These are phyloP conservation scores for Yueomyces sinensis DNA, from an alignment of 805 yeast species.

Conservation along the genomic window DNA sequence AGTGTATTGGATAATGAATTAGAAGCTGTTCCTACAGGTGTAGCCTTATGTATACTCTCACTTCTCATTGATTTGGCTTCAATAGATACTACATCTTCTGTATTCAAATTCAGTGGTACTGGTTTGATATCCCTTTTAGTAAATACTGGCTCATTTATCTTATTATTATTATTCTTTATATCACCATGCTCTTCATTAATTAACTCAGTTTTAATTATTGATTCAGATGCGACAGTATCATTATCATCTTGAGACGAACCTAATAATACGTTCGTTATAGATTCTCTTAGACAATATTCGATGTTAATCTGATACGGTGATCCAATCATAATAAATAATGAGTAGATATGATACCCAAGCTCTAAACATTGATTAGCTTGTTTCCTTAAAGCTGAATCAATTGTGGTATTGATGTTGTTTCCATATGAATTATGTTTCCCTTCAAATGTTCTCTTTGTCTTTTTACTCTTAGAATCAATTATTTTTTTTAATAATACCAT, in stretches of 20 bases:
- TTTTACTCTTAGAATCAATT: conserved; percentile 14
- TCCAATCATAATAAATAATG: conserved; percentile 49
- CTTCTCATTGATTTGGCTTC: not conserved
- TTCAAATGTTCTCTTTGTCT: conserved; percentile 1
- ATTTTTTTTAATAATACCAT: conserved; percentile 31
- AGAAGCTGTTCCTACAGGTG: not conserved
- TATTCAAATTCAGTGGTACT: not conserved
- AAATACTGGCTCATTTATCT: not conserved
- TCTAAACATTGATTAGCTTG: conserved; percentile 45
- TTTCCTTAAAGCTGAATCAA: conserved; percentile 28
- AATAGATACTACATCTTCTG: not conserved
- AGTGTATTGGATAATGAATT: conserved; percentile 16
- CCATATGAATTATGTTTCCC: conserved; percentile 7
- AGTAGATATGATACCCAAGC: conserved; percentile 49
- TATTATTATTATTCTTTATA: not conserved
- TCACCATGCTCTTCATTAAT: not conserved
- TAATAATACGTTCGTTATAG: conserved; percentile 29
- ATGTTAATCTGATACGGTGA: conserved; percentile 64
- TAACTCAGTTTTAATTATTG: not conserved
- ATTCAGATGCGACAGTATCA: too few species aligned
- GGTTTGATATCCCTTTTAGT: not conserved
- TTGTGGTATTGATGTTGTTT: conserved; percentile 19
- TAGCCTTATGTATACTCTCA: not conserved
- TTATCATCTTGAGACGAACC: too few species aligned
- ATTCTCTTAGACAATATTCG: conserved; percentile 36